phyloP scores from a whole-genome alignment of 2,329 filamentous ascomycete genomes.

The Colletotrichum sp. region DNA sequence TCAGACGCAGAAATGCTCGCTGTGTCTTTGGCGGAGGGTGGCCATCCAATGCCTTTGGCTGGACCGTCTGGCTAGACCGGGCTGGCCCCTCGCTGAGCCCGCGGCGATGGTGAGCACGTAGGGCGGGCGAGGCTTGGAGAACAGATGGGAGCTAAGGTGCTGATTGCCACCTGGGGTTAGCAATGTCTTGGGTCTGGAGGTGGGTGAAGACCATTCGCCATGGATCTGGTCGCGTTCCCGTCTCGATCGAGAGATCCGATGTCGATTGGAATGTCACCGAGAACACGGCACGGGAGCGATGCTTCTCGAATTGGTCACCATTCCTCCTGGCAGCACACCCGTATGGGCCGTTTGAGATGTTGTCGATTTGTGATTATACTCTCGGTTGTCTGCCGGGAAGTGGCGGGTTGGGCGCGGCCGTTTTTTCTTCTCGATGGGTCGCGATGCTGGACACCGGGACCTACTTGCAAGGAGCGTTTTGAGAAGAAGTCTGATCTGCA shows the following conservation, averaged over 20 bases:
- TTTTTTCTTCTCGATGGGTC: not conserved
- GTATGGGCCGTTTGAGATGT: not conserved
- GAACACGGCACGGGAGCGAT: not conserved
- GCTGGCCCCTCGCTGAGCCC: not conserved
- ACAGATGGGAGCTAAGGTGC: not conserved
- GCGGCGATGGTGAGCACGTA: not conserved
- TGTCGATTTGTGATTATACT: not conserved
- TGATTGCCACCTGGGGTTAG: not conserved
- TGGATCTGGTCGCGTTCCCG: not conserved
- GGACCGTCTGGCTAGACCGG: not conserved
- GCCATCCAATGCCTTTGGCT: not conserved
- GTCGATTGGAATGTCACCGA: constrained; percentile 7
- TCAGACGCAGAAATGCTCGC: not conserved
- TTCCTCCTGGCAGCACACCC: not conserved
- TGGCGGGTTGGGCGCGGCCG: not conserved
- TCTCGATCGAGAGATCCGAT: not conserved
- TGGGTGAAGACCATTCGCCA: not conserved
- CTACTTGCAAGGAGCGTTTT: not conserved
- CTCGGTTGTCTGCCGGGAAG: not conserved
- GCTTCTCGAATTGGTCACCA: not conserved
- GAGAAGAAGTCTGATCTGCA: not conserved
- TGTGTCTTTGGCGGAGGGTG: constrained; percentile 1
- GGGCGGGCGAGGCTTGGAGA: not conserved
- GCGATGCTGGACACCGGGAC: not conserved
- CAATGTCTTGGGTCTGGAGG: not conserved